phyloP scores from a whole-genome alignment of 2,329 filamentous ascomycete genomes.

The Alternaria infectoria region DNA sequence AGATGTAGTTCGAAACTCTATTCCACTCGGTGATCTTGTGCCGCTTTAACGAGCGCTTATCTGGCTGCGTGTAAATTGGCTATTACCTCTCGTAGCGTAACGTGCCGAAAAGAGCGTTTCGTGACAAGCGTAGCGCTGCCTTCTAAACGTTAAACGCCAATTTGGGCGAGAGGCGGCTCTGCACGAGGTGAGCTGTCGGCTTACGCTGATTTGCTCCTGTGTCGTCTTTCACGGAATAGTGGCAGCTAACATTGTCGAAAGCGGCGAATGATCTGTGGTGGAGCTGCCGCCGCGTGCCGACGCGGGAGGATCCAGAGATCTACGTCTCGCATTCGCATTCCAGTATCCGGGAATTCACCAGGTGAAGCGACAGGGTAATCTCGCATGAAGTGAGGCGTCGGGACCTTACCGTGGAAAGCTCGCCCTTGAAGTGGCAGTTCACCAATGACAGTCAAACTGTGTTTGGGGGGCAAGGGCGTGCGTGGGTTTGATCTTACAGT shows the following conservation, averaged over 20 bases:
- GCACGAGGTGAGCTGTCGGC: background rate
- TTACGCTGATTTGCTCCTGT: background rate
- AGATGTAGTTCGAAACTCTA: slow-evolving; percentile 2
- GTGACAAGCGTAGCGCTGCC: slow-evolving; percentile 1
- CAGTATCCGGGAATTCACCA: background rate
- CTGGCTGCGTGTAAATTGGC: background rate
- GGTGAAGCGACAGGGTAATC: background rate
- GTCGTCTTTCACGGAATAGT: background rate
- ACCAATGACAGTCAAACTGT: background rate
- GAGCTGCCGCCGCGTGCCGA: slow-evolving; percentile 4
- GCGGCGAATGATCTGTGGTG: slow-evolving; percentile 1
- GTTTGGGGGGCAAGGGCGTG: background rate
- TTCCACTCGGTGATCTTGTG: background rate
- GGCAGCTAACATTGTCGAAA: background rate
- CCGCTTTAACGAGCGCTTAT: slow-evolving; percentile 3
- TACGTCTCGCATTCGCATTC: slow-evolving; percentile 6
- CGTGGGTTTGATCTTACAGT: background rate
- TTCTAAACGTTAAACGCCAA: background rate
- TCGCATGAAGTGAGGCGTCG: background rate
- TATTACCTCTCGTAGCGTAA: background rate
- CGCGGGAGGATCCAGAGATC: slow-evolving; percentile 11
- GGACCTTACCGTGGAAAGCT: background rate
- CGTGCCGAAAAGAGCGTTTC: slow-evolving; percentile 8
- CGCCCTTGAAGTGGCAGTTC: background rate
- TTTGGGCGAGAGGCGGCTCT: background rate